A percentile compares a stretch with the other conserved stretches of the same genome.
These are phyloP conservation scores for Lindgomyces ingoldianus DNA, from an alignment of 495 filamentous ascomycete genomes.

Conservation along the genomic window DNA sequence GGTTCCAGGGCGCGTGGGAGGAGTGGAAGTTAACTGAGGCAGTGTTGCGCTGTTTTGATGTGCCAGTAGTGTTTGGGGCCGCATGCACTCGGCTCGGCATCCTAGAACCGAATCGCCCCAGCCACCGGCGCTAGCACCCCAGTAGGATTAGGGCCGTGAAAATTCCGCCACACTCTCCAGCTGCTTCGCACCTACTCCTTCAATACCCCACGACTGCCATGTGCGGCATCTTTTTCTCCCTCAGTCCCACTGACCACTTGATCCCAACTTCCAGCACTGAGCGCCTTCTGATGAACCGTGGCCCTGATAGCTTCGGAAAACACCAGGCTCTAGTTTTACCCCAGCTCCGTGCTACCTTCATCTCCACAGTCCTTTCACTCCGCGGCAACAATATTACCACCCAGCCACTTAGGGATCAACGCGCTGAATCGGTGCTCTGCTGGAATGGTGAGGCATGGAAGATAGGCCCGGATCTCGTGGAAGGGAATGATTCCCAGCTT, in stretches of 20 bases:
- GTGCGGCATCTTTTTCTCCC: slow-evolving; percentile 68
- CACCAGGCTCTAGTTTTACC: slow-evolving; percentile 30
- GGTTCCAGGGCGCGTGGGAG: neutral
- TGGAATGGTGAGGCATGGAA: slow-evolving; percentile 99
- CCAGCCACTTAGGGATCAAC: slow-evolving; percentile 70
- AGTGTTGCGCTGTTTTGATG: neutral
- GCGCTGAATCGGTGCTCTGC: slow-evolving; percentile 73
- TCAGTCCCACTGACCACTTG: slow-evolving; percentile 43
- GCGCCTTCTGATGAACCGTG: slow-evolving; percentile 53
- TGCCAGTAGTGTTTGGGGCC: slow-evolving; percentile 5
- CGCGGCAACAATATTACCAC: slow-evolving; percentile 68
- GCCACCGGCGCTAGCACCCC: slow-evolving; percentile 3
- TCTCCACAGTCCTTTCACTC: slow-evolving; percentile 83
- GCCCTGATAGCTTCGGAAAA: slow-evolving; percentile 57
- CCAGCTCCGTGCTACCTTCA: slow-evolving; percentile 58
- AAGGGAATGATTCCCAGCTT: slow-evolving; percentile 73
- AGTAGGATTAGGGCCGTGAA: no score
- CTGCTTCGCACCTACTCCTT: neutral
- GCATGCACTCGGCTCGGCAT: slow-evolving; percentile 4
- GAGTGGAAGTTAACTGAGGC: neutral
- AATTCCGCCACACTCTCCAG: no score
- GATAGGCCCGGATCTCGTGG: slow-evolving; percentile 55
- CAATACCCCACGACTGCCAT: slow-evolving; percentile 43
- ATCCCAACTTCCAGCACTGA: slow-evolving; percentile 49
- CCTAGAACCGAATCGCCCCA: slow-evolving; percentile 4